Base-by-base conservation (phyloP, 192 early-diverging fungal genomes). In the Phlyctochytrium bullatum region DNA sequence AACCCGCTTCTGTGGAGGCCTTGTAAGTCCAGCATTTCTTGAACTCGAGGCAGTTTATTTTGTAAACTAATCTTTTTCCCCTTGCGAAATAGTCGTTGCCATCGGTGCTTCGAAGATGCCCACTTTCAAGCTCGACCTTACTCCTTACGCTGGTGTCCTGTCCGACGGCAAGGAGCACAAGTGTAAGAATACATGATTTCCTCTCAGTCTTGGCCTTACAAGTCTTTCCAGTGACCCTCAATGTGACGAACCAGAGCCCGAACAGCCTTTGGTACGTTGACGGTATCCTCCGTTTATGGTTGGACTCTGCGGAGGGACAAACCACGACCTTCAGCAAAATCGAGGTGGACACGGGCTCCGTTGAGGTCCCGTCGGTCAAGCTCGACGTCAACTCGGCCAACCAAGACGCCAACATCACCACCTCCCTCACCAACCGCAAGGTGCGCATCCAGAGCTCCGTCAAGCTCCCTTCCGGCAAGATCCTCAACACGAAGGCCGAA, bases 231-330 rank as follows among this genome's bases (percentile, higher is more conserved):
- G 61, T 68, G 25, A 62, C 67, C 0, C 59, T 75, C 47, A 75
- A 75, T 52, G 65, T 75, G 17, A 67, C 68, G 16, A 29, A 36
- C 29, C 67, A 68, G 36, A 68, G 62, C 16, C 47, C 61, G 2
- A 58, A 50, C 34, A 20, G 30, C 10, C 54, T 58, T 47, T 75
- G 73, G 73, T 65, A 58, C 32, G 73, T 75, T 0, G 68, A 75
- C 36, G 68, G 47, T 17, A 75, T 53, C 50, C 31, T 75, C 40
- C 54, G 58, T 28, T 32, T 75, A 3, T 75, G 73, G 73, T 40
- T 67, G 20, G 68, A 71, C 28, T 3, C 0, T 16, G 30, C 25
- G 4, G 16, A 20, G 20, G 20, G 2, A 10, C 31, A 23, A 14
- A 31, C 50, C 3, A 66, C 65, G 28, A 28, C 51, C 16, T 28